Base-by-base conservation (phyloP, 31 red algal genomes). In the Porphyra umbilicalis region DNA sequence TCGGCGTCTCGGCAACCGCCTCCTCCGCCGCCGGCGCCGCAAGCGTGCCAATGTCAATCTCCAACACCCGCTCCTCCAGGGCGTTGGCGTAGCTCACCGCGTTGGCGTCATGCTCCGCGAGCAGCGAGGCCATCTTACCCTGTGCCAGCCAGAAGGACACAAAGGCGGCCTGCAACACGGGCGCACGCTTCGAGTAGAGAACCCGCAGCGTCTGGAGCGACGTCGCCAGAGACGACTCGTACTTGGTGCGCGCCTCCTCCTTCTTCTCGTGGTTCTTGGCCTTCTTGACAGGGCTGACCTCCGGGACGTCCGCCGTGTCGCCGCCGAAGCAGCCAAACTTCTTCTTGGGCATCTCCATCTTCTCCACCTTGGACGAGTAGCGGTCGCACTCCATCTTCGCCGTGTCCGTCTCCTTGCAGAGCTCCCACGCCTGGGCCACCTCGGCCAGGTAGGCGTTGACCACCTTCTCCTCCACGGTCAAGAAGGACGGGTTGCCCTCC, bases 261-360 rank as follows among this genome's bases (percentile, higher is more conserved):
- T 71, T 71, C 57, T 71, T 71, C 25, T 71, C 57, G 25, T 71
- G 57, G 57, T 71, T 71, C 57, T 71, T 71, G 57, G 57, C 57
- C 57, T 71, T 71, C 14, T 71, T 71, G 25, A 71, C 57, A 29
- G 57, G 57, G 57, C 57, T 71, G 57, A 71, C 57, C 57, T 71
- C 57, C 25, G 57, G 57, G 57, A 29, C 30, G 25, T 71, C 57
- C 25, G 25, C 57, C 20, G 57, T 71, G 2, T 18, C 7, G 20
- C 57, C 57, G 57, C 57, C 57, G 30, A 71, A 71, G 57, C 57
- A 71, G 57, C 57, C 57, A 71, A 71, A 71, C 57, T 71, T 71
- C 57, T 71, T 71, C 20, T 71, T 71, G 4, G 57, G 57, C 18
- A 71, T 18, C 25, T 71, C 57, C 57, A 71, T 71, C 57, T 71